Percentiles rank a stretch among this genome's conserved stretches.
Evolutionary conservation across 1,139 yeast genomes (phyloP).

Genomic region (Hyphopichia wangnamkhiaoensis): DNA sequence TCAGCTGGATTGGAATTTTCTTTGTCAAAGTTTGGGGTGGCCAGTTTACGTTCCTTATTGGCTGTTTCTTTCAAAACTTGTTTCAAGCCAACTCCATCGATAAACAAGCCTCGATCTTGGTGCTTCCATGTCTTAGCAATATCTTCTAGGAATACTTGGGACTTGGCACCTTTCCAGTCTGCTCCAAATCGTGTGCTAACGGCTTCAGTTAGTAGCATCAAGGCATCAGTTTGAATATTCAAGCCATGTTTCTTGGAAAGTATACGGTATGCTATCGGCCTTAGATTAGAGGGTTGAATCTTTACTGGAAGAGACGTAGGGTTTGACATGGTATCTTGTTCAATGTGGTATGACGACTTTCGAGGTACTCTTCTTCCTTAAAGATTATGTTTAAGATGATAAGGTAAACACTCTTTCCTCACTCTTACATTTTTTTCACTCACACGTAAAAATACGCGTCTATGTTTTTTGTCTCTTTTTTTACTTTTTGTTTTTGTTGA

Average conservation of each 20-base stretch:
- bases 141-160: slow-evolving; percentile 73
- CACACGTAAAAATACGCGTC: slow-evolving; percentile 1
- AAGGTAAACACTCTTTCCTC: too few species aligned
- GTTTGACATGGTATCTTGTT: background rate
- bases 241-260: slow-evolving; percentile 91
- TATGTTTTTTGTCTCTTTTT: background rate
- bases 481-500: background rate
- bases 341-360: too few species aligned
- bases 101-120: slow-evolving; percentile 82
- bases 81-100: slow-evolving; percentile 71
- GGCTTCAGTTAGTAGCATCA: slow-evolving; percentile 67
- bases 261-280: slow-evolving; percentile 90
- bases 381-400: too few species aligned
- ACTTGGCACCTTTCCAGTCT: slow-evolving; percentile 76
- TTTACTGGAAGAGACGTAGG: slow-evolving; percentile 58
- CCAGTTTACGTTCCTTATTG: slow-evolving; percentile 12
- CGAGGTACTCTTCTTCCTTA: too few species aligned
- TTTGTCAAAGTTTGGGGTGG: slow-evolving; percentile 10
- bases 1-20: slow-evolving; percentile 8
- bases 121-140: slow-evolving; percentile 84
- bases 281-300: slow-evolving; percentile 74
- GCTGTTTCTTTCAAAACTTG: slow-evolving; percentile 62
- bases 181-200: slow-evolving; percentile 78
- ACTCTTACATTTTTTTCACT: background rate
- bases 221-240: slow-evolving; percentile 84